Evolutionary conservation across 2,329 filamentous ascomycete species (phyloP), one percentile per base, ranked within the genome.

Genomic region (Colletotrichum higginsianum): DNA sequence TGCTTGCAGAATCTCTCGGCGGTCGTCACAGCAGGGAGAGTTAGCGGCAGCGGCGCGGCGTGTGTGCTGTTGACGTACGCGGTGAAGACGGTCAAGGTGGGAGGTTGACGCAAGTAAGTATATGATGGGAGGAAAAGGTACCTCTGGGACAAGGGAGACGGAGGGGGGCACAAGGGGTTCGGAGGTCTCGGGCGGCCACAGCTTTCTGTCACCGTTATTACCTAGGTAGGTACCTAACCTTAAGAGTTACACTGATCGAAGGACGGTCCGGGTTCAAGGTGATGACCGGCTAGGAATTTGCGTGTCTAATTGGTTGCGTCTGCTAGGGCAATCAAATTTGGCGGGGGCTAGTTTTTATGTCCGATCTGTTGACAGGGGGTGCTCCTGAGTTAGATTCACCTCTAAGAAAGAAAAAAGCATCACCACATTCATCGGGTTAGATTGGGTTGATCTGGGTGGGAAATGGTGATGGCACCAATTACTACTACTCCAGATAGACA

Each of bases 141-240:
- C n/a, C 16, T 56, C 21, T 61, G 23, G 44, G 18, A 61, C 61
- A 26, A 30, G 55, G 42, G 30, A 21, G 38, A 56, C 21, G 63
- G 35, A 38, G 35, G 35, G 30, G 68, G 38, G 47, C 64, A 68
- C 46, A 58, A 63, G 52, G 35, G 65, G 58, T 68, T 63, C 68
- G 68, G 68, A 71, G 68, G 68, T 68, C 68, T 68, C 68, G 65
- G 68, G 30, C 53, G 38, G 40, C 49, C 4, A 53, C 47, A 35
- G 56, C 56, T 53, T 26, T 38, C 50, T 71, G 58, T 63, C 58
- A 68, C 58, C 38, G 47, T 44, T 44, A 11, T 9, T 35, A 35
- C 30, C 30, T 38, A 38, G 35, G 35, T 38, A 38, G 35, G 35
- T 38, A 38, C 35, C 35, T 38, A 38, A 38, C 35, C 35, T 38